These are phyloP conservation scores for Arthrocladium fulminans DNA, from an alignment of 2,329 filamentous ascomycete genomes.

Conservation along the genomic window DNA sequence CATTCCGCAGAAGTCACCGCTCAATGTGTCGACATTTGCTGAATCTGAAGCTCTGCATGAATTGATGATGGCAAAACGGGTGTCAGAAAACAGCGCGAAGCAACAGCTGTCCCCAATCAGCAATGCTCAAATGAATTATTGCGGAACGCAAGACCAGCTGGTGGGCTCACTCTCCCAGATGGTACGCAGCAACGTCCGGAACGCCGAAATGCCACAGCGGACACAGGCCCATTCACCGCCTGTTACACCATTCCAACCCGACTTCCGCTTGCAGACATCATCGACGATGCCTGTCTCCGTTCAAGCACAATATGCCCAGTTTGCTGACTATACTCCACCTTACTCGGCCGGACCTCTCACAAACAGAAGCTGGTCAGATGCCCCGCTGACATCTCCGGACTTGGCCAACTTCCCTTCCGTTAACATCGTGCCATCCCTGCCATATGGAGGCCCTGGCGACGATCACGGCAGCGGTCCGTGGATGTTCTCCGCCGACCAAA, in stretches of 20 bases:
- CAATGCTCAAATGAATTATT: neutral
- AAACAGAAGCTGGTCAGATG: slow-evolving; percentile 35
- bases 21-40: slow-evolving; percentile 38
- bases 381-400: slow-evolving; percentile 35
- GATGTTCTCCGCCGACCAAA: slow-evolving; percentile 18
- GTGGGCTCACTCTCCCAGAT: neutral
- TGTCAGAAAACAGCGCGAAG: slow-evolving; percentile 24
- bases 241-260: slow-evolving; percentile 32
- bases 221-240: slow-evolving; percentile 29
- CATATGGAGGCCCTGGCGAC: slow-evolving; percentile 25
- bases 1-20: slow-evolving; percentile 38
- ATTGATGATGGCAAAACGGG: slow-evolving; percentile 22
- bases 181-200: neutral
- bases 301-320: slow-evolving; percentile 34
- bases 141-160: slow-evolving; percentile 30
- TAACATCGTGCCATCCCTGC: slow-evolving; percentile 30
- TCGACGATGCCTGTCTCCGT: slow-evolving; percentile 25
- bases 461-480: slow-evolving; percentile 28
- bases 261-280: slow-evolving; percentile 21
- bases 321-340: slow-evolving; percentile 32
- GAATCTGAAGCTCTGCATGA: slow-evolving; percentile 21
- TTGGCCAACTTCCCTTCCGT: slow-evolving; percentile 30
- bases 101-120: slow-evolving; percentile 35
- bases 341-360: slow-evolving; percentile 32
- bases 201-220: neutral